phyloP scores from a whole-genome alignment of 768 basidiomycete species.

The Xerocomus brunneocitrinus region DNA sequence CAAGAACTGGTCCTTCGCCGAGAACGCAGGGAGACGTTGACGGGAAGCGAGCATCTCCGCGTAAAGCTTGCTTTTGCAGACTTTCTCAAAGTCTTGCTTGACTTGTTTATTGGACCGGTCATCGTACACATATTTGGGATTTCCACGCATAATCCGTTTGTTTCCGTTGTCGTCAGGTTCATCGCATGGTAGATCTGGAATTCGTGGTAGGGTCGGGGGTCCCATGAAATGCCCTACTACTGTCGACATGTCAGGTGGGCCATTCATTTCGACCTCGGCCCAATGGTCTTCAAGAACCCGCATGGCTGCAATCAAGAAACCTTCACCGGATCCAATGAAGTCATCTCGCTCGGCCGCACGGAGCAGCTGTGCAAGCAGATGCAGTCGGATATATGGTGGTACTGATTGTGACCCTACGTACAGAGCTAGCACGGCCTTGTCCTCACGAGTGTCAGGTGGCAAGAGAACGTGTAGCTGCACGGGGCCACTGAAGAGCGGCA shows the following conservation, averaged over 20 bases:
- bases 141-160: slow-evolving; percentile 1
- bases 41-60: slow-evolving; percentile 51
- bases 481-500: slow-evolving; percentile 62
- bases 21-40: slow-evolving; percentile 71
- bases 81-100: slow-evolving; percentile 46
- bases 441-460: slow-evolving; percentile 34
- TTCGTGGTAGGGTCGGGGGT: slow-evolving; percentile 11
- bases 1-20: slow-evolving; percentile 60
- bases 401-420: slow-evolving; percentile 67
- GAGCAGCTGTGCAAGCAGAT: slow-evolving; percentile 70
- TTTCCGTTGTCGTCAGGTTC: neutral
- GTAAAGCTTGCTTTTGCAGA: slow-evolving; percentile 48
- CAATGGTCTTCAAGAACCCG: slow-evolving; percentile 68
- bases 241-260: slow-evolving; percentile 69
- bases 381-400: slow-evolving; percentile 78
- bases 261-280: slow-evolving; percentile 58
- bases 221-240: slow-evolving; percentile 45
- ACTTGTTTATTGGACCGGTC: slow-evolving; percentile 46
- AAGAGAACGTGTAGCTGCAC: slow-evolving; percentile 65
- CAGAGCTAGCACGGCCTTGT: slow-evolving; percentile 57
- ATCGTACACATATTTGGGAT: slow-evolving; percentile 28
- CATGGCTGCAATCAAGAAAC: slow-evolving; percentile 68
- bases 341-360: slow-evolving; percentile 46
- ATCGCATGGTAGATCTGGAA: slow-evolving; percentile 12
- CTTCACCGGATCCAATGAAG: slow-evolving; percentile 62